Base-by-base conservation (phyloP, 2,329 filamentous ascomycete genomes). In the Albifimbria verrucaria region DNA sequence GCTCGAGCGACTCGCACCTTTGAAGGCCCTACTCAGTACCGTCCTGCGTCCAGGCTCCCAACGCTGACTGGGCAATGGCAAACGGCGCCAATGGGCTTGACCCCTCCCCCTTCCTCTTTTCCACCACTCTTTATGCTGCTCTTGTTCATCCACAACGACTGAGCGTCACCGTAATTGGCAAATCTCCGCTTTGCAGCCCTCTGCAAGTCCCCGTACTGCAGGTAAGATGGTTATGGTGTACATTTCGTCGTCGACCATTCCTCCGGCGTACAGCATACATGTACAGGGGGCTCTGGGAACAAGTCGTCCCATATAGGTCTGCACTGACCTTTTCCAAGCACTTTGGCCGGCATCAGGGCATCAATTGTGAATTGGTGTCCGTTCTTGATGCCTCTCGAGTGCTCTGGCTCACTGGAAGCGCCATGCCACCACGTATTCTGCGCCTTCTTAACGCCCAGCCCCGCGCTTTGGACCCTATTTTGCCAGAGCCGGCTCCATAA, bases 21-120 rank as follows among this genome's bases (percentile, higher is more conserved):
- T 49, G 47, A 39, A n/a, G 12, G 15, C 32, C 32, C 32, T 39
- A 15, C 32, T n/a, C 18, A 12, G 32, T 39, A 17, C 32, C 15
- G n/a, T n/a, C 18, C 12, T 39, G 32, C 32, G 11, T 39, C 32
- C 12, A 12, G 12, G 32, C 18, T 32, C 18, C 15, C 21, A 24
- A 44, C n/a, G 41, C 48, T 52, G 32, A 56, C 52, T 56, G 50
- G 52, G 47, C 52, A 58, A 56, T 56, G 47, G 54, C 46, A 6
- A 39, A 39, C 18, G 32, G 32, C 32, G 32, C 32, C 32, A 15
- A 39, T n/a, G 5, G 5, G 32, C 32, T n/a, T 39, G 32, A 12
- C 32, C 32, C 15, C 32, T n/a, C 18, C 32, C 15, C 32, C 32
- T 39, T 39, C 18, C 12, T 39, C 32, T 12, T 39, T 39, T 39